A percentile compares a stretch with the other conserved stretches of the same genome.
Evolutionary conservation across 495 filamentous ascomycete species (phyloP).

Genomic region (Amniculicola lignicola): DNA sequence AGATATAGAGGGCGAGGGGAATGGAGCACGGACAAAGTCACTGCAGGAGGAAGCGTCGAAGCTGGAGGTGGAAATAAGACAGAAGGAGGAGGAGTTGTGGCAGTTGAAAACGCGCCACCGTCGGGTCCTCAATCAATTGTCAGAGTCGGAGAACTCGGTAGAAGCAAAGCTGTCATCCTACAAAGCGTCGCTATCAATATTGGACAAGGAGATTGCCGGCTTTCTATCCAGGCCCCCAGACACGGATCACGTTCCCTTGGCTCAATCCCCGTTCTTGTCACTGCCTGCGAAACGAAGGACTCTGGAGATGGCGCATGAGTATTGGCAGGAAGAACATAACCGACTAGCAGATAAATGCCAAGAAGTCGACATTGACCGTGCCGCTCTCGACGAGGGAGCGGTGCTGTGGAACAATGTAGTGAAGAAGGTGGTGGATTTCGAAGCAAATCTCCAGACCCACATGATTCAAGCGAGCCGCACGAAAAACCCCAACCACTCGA

Average conservation of each 20-base stretch:
- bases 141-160: conserved; percentile 61
- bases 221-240: conserved; percentile 53
- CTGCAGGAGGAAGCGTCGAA: conserved; percentile 41
- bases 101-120: conserved; percentile 63
- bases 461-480: conserved; percentile 46
- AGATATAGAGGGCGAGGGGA: conserved; percentile 50
- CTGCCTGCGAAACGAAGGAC: conserved; percentile 69
- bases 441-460: conserved; percentile 56
- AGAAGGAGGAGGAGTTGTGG: conserved; percentile 62
- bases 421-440: conserved; percentile 63
- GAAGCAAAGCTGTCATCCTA: conserved; percentile 61
- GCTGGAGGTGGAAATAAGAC: conserved; percentile 46
- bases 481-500: conserved; percentile 22
- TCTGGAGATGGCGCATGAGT: conserved; percentile 70
- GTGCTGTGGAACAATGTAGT: conserved; percentile 73
- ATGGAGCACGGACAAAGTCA: conserved; percentile 32
- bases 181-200: conserved; percentile 52
- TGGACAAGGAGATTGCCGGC: conserved; percentile 51
- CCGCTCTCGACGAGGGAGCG: conserved; percentile 79
- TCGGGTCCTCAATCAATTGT: conserved; percentile 58
- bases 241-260: conserved; percentile 13
- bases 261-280: conserved; percentile 38
- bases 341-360: conserved; percentile 56
- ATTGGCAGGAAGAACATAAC: conserved; percentile 66
- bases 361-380: conserved; percentile 63